These are phyloP conservation scores for Xerocomus spinulosus DNA, from an alignment of 768 basidiomycete genomes.

Conservation along the genomic window DNA sequence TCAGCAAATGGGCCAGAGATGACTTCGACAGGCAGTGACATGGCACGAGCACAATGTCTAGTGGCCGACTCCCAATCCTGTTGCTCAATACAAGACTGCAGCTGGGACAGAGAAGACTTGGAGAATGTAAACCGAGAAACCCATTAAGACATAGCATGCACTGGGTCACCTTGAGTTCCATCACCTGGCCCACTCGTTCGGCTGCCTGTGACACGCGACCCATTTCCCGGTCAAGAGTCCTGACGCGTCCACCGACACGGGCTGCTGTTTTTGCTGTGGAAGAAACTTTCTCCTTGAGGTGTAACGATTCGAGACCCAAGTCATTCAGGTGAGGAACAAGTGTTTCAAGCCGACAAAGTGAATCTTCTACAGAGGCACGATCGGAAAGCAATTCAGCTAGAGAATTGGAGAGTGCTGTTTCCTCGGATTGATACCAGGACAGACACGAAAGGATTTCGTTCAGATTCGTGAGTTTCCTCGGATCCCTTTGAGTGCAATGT, in stretches of 20 bases:
- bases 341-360: slow-evolving; percentile 57
- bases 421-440: slow-evolving; percentile 70
- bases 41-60: slow-evolving; percentile 84
- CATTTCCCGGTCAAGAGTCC: slow-evolving; percentile 91
- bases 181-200: slow-evolving; percentile 89
- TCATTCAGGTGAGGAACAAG: slow-evolving; percentile 60
- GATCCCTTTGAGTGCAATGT: slow-evolving; percentile 16
- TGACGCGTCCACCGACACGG: slow-evolving; percentile 87
- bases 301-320: slow-evolving; percentile 52
- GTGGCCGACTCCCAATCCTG: slow-evolving; percentile 97
- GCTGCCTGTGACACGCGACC: slow-evolving; percentile 79
- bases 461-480: slow-evolving; percentile 49
- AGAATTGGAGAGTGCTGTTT: slow-evolving; percentile 68
- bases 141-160: slow-evolving; percentile 21
- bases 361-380: slow-evolving; percentile 57
- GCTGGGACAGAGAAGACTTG: slow-evolving; percentile 60
- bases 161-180: slow-evolving; percentile 80
- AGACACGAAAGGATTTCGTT: slow-evolving; percentile 72
- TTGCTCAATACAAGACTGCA: slow-evolving; percentile 60
- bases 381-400: slow-evolving; percentile 68
- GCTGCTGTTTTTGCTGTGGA: slow-evolving; percentile 77
- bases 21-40: slow-evolving; percentile 75
- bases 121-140: slow-evolving; percentile 16
- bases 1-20: slow-evolving; percentile 83
- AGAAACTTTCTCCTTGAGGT: slow-evolving; percentile 56